Evolutionary conservation across 352 stramenopile species (phyloP), one percentile per base, ranked within the genome.

Genomic region (Pythium plurisporium): DNA sequence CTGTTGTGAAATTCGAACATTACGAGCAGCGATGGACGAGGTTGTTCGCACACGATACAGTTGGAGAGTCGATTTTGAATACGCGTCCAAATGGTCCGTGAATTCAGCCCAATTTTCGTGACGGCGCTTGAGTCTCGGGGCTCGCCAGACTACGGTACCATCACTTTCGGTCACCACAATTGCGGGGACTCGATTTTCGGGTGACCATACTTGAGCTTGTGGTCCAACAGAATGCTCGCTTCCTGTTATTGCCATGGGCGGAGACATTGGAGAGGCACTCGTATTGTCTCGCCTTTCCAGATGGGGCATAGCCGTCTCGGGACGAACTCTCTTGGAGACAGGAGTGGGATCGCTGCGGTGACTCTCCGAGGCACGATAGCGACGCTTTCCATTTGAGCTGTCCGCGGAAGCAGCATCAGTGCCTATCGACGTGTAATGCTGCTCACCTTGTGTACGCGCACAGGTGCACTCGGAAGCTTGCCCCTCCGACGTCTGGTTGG

Each of bases 11-110:
- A 91, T 81, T 11, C 81, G 71, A 27, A 63, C 54, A 45, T 91
- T 89, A 17, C 81, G 79, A 29, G 75, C 74, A 4, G 68, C 65
- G 19, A 89, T 77, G 0, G 81, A 89, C 17, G 84, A 89, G 9
- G 81, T 91, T 22, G 81, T 91, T 31, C 81, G 79, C 20, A 91
- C 74, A 19, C 81, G 79, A 46, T 87, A 87, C 12, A 91, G 64
- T 55, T 91, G 80, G 34, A 73, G 83, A 9, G 80, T 91, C 9
- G 78, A 65, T 11, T 61, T 45, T 2, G 76, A 87, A 45, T 91
- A 91, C 44, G 47, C 61, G 15, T 85, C 65, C n/a, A 91, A 26
- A 46, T 86, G 74, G 27, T 71, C 67, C 38, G 83, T 71, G 46
- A 91, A 88, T 3, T 60, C 61, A n/a, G 72, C 62, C 80, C 80